Base-by-base conservation (phyloP, 768 basidiomycete genomes). In the Trametes sanguinea region DNA sequence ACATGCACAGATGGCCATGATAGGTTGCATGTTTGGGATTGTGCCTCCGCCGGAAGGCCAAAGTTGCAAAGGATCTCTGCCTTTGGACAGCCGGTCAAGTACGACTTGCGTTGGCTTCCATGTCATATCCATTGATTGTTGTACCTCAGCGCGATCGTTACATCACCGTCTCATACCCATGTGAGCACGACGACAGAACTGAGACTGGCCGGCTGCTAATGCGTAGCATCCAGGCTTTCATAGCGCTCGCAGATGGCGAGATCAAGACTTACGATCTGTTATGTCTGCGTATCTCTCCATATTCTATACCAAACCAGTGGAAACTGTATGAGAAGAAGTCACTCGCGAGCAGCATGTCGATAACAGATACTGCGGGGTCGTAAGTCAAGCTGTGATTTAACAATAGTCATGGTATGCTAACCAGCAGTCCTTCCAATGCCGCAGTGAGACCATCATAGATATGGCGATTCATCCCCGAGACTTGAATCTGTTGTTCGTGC, bases 291-390 rank as follows among this genome's bases (percentile, higher is more conserved):
- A 80, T 87, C 61, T 90, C 91, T 0, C 78, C 81, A 10, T 92
- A 89, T 67, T 78, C 76, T 16, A 82, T 91, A 37, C 86, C 87
- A 2, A 93, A 94, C 68, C 76, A 89, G 67, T 95, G 93, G 94
- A 78, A 77, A 22, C 66, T 84, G 33, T 87, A 91, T 66, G 85
- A 90, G 71, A 82, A 87, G 61, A 82, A 82, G 76, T 73, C 77
- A 69, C 67, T 71, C 48, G 71, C 76, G 0, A 76, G 73, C 52
- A 80, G 78, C 29, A 75, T 76, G 72, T 77, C 74, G 68, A 78
- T 67, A 51, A 74, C 55, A 66, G 62, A 67, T 22, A 68, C 57
- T 45, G 67, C 64, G 53, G 71, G 69, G 43, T 76, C 77, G 83
- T 84, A 69, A 63, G 75, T 72, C 8, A 14, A 14, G 22, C 4